A percentile compares a stretch with the other conserved stretches of the same genome.
Conservation (phyloP, 2,329 filamentous ascomycete species). For the Passalora sequoiae region DNA sequence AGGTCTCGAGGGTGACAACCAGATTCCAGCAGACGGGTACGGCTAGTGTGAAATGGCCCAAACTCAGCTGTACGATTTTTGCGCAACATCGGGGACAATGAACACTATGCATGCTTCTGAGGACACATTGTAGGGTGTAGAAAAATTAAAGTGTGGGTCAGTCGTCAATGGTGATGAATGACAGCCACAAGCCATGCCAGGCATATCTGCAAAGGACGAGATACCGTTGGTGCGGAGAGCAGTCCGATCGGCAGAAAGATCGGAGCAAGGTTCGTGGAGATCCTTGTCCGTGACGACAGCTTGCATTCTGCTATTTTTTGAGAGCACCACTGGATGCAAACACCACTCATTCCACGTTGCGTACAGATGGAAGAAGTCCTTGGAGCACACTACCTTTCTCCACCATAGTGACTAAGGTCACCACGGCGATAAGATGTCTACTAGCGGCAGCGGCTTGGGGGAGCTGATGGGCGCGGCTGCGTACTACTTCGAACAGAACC, state of each 20-base stretch:
- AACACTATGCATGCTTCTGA: too few species aligned
- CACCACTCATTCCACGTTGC: not conserved
- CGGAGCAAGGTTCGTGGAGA: not conserved
- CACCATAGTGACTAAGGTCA: not conserved
- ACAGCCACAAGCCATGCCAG: too few species aligned
- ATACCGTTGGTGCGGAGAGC: too few species aligned
- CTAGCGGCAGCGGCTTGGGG: constrained; percentile 2
- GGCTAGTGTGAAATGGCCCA: too few species aligned
- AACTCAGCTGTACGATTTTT: too few species aligned
- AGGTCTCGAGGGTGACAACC: too few species aligned
- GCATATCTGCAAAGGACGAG: too few species aligned
- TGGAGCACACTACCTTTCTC: not conserved
- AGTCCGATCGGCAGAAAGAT: not conserved
- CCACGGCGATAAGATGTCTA: constrained; percentile 2
- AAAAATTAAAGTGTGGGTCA: too few species aligned
- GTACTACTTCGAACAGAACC: constrained; percentile 18
- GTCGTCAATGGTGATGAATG: too few species aligned
- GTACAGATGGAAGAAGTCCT: not conserved
- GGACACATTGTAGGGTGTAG: too few species aligned
- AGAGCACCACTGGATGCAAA: not conserved
- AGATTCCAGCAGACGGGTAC: too few species aligned
- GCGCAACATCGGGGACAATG: too few species aligned
- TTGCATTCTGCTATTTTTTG: not conserved
- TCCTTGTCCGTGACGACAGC: not conserved
- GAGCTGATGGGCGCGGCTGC: constrained; percentile 10